Base-by-base conservation (phyloP, 306 rosid genomes). In the Dalbergia oliveri region DNA sequence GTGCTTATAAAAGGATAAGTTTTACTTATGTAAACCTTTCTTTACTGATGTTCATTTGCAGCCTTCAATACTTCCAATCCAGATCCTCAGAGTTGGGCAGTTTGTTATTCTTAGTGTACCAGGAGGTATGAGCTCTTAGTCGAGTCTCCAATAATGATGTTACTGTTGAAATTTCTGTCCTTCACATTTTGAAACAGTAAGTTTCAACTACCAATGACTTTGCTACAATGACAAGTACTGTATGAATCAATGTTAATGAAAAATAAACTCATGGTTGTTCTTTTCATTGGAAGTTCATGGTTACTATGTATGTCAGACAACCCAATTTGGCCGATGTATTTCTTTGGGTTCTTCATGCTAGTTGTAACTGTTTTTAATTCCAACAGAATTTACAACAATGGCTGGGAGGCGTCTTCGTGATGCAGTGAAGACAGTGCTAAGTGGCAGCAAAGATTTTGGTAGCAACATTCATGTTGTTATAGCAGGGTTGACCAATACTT, bases 351-450 rank as follows among this genome's bases (percentile, higher is more conserved):
- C 68, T 65, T 75, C 70, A 77, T 51, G 85, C 68, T 63, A 65
- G 63, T 43, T 62, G 14, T 78, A 60, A 78, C 66, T 74, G 39
- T 53, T 63, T 62, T 75, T 18, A 51, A 69, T 80, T 62, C 72
- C 21, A 51, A 68, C 91, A 95, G 99, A 95, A 75, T 95, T 95
- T 79, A 88, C 99, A 21, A 91, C 99, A 70, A 95, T 95, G 99
- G 98, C 99, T 79, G 99, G 99, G 66, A 89, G 99, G 88, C 97
- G 91, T 18, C 98, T 95, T 33, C 98, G 97, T 43, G 99, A 95
- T 91, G 99, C 97, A 39, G 97, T 95, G 81, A 91, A 72, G 89
- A 75, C 90, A 2, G 96, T 84, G 79, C 85, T 95, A 21, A 83
- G 88, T 23, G 82, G 72, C 35, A 71, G 39, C 69, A 88, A 86